Base-by-base conservation (phyloP, 306 rosid species). In the Prosopis cineraria region DNA sequence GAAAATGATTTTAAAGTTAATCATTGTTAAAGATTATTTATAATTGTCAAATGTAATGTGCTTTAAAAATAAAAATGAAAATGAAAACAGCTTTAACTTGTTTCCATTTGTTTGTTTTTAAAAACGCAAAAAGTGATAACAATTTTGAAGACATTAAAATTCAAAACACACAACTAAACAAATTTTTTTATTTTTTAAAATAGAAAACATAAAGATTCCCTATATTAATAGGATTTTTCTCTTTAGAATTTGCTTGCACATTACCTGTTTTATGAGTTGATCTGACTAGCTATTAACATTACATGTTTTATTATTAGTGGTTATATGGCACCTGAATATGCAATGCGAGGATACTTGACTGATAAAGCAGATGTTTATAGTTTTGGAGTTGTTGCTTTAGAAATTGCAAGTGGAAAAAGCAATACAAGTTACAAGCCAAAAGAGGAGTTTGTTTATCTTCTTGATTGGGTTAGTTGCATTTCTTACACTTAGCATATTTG, bases 341-440 rank as follows among this genome's bases (percentile, higher is more conserved):
- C 52, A 45, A 45, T 45, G 7, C 20, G 52, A 45, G 7, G 52
- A 45, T 45, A 45, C 2, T 14, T 45, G n/a, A 45, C 52, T 45
- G 7, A 45, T 1, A 45, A 45, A 16, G 52, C 52, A 45, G 52
- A 45, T 45, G 17, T 45, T 45, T 45, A 45, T 16, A 45, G 52
- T 16, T 45, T 45, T 5, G 52, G 52, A 12, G 52, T 45, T 45
- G 20, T 45, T 45, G 20, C 20, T 45, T 45, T 45, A 45, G 52
- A 45, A 45, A 45, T 45, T 45, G 20, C 5, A 0, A 45, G 52
- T 14, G 52, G 52, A 45, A 45, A 45, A 45, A 16, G 52, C n/a
- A 45, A 45, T 5, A 16, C 52, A 16, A 45, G n/a, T 45, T 45
- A 45, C 7, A 80, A 84, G 73, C 88, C 97, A 52, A 91, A 84